Percentiles rank a stretch among this genome's conserved stretches.
phyloP scores from a whole-genome alignment of 2,329 filamentous ascomycete genomes.

The Didymella arachidicola region DNA sequence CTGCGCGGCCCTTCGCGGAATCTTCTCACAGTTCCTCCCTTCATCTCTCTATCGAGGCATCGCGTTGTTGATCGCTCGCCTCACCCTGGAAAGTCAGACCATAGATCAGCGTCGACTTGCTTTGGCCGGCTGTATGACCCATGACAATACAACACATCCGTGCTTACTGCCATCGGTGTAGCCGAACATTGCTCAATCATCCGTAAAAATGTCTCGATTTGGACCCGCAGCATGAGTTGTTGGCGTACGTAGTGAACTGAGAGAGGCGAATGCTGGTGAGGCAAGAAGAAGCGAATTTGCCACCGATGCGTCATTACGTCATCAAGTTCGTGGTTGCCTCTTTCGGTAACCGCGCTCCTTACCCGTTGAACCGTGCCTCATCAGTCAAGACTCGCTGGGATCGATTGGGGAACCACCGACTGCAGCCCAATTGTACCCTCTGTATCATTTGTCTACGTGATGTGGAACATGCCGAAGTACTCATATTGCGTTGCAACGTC shows the following conservation, averaged over 20 bases:
- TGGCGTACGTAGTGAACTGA: constrained; percentile 5
- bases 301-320: constrained; percentile 10
- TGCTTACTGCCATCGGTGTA: constrained; percentile 13
- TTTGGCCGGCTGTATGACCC: constrained; percentile 18
- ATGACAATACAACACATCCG: constrained; percentile 7
- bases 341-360: constrained; percentile 8
- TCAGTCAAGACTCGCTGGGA: constrained; percentile 5
- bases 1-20: constrained; percentile 22
- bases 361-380: constrained; percentile 3
- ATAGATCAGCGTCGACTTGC: constrained; percentile 33
- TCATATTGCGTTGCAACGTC: not conserved
- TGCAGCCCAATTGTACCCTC: constrained; percentile 12
- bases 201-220: constrained; percentile 5
- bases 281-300: constrained; percentile 18
- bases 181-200: constrained; percentile 13
- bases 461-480: constrained; percentile 1
- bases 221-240: constrained; percentile 6
- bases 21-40: constrained; percentile 17
- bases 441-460: constrained; percentile 3
- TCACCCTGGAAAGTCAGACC: constrained; percentile 33
- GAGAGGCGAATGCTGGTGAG: constrained; percentile 12
- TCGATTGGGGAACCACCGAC: constrained; percentile 1
- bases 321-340: constrained; percentile 3
- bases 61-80: constrained; percentile 33
- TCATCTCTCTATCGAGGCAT: constrained; percentile 20